Evolutionary conservation across 208 protist species (phyloP).

Genomic region (Trypanosoma scelopori): DNA sequence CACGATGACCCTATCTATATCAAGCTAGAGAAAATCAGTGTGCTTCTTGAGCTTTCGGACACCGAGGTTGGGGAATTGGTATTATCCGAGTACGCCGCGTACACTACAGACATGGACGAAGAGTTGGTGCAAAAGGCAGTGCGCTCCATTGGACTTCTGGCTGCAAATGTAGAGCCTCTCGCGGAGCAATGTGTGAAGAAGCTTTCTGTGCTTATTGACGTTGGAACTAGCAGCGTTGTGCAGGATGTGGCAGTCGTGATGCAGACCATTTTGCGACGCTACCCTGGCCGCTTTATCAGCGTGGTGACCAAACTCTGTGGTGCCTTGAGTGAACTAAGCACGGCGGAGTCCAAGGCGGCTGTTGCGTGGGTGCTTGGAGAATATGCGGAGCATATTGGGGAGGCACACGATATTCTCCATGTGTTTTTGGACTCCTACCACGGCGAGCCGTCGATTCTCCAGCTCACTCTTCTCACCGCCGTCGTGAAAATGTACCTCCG

Average conservation of each 20-base stretch:
- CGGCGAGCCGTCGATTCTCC: slow-evolving; percentile 92
- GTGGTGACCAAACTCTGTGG: slow-evolving; percentile 94
- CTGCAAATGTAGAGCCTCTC: slow-evolving; percentile 93
- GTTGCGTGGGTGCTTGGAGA: slow-evolving; percentile 99
- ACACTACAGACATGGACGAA: slow-evolving; percentile 94
- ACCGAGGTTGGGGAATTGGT: slow-evolving; percentile 87
- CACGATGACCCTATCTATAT: slow-evolving; percentile 99
- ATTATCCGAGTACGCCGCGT: slow-evolving; percentile 94
- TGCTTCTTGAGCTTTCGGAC: slow-evolving; percentile 94
- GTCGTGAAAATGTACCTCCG: slow-evolving; percentile 97
- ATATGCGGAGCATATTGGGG: slow-evolving; percentile 94
- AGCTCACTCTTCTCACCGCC: slow-evolving; percentile 96
- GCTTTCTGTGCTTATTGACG: slow-evolving; percentile 94
- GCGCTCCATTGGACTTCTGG: slow-evolving; percentile 94
- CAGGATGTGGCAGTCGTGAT: slow-evolving; percentile 98
- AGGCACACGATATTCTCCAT: slow-evolving; percentile 92
- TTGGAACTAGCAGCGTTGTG: slow-evolving; percentile 96
- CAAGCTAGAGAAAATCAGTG: slow-evolving; percentile 98
- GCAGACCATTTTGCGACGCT: slow-evolving; percentile 96
- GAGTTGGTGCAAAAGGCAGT: slow-evolving; percentile 97
- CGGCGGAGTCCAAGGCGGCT: slow-evolving; percentile 94
- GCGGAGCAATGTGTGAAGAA: slow-evolving; percentile 93
- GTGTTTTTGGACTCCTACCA: slow-evolving; percentile 95
- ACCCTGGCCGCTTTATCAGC: slow-evolving; percentile 92
- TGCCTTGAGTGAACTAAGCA: slow-evolving; percentile 95